A percentile compares a stretch with the other conserved stretches of the same genome.
phyloP scores from a whole-genome alignment of 164 flowering plant genomes.

The Liriodendron chinense region DNA sequence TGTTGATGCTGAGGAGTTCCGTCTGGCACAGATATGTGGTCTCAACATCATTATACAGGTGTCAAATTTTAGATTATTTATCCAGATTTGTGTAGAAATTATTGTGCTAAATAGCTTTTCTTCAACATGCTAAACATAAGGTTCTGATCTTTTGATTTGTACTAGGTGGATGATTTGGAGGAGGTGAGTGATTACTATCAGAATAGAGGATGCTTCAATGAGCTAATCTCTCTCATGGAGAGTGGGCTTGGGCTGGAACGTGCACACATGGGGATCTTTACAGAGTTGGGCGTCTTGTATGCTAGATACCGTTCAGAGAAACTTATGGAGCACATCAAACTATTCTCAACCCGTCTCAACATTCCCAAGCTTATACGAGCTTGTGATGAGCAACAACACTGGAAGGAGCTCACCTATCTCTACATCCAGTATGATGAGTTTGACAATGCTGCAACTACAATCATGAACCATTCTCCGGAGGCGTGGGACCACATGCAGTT shows the following conservation, averaged over 20 bases:
- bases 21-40: constrained; percentile 98
- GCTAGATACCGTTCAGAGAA: constrained; percentile 98
- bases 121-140: too few species aligned
- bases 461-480: constrained; percentile 98
- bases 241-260: constrained; percentile 98
- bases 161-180: constrained; percentile 96
- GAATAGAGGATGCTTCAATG: constrained; percentile 95
- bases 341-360: constrained; percentile 90
- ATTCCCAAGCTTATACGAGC: constrained; percentile 96
- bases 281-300: constrained; percentile 94
- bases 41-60: constrained; percentile 86
- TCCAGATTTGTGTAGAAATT: background rate
- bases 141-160: constrained; percentile 2
- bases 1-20: constrained; percentile 99
- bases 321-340: constrained; percentile 98
- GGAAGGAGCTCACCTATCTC: constrained; percentile 96
- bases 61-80: background rate
- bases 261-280: constrained; percentile 99
- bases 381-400: constrained; percentile 97
- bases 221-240: constrained; percentile 91
- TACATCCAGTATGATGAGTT: constrained; percentile 97
- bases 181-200: constrained; percentile 97
- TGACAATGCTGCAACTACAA: constrained; percentile 97
- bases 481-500: constrained; percentile 99
- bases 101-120: too few species aligned